Base-by-base conservation (phyloP, 495 filamentous ascomycete genomes). In the Opeltia flavorubescens region DNA sequence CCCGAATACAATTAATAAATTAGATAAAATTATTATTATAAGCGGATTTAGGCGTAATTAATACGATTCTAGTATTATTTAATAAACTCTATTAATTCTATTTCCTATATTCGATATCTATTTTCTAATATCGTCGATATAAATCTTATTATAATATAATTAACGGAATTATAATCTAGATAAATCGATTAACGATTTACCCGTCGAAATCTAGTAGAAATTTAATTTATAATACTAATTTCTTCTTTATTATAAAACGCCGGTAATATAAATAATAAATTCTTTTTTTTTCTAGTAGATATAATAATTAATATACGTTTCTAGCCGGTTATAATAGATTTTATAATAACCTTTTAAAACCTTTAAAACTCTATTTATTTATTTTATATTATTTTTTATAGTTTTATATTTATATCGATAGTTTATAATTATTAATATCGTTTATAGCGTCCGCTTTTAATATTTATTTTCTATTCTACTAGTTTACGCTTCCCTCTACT, bases 301-400 rank as follows among this genome's bases (percentile, higher is more conserved):
- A 59, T 61, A 2, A 61, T 43, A 1, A 24, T 46, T 8, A 61
- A 42, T 9, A 59, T 43, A 2, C 25, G 57, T 64, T 74, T 0
- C 65, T 85, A n/a, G 78, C 80, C 2, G 84, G 87, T 50, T 68
- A 76, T 46, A 70, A 84, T 55, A 83, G 83, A 12, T 87, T 84
- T 60, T 76, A 83, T 13, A 84, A 71, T 50, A 83, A 89, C 61
- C 83, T 89, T 12, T 67, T 87, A 23, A 69, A 72, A 43, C 75
- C 80, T 6, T 62, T 87, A 44, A 74, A 75, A 49, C 42, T 44
- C 15, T 42, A 21, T 18, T 15, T 51, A 27, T 8, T 27, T 12
- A 12, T 33, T 20, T 4, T 47, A 44, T 21, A 54, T 45, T 29
- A 58, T 45, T 26, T 43, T 11, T 26, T 47, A 17, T 26, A 59